Evolutionary conservation across 805 yeast species (phyloP).

Genomic region (Pachysolen tannophilus): DNA sequence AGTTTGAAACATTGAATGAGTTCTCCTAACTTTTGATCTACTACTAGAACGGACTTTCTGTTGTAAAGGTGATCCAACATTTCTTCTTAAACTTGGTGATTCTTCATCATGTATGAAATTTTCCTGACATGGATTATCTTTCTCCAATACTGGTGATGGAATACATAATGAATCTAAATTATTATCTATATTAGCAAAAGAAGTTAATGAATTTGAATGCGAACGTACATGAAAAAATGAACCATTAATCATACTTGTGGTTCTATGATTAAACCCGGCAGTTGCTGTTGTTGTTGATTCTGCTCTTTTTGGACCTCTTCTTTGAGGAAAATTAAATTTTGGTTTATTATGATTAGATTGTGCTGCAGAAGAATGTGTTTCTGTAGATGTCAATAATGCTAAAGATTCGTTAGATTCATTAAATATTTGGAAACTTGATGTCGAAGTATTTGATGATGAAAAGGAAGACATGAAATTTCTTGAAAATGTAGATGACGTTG

Average conservation of each 20-base stretch:
- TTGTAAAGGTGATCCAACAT: constrained; percentile 31
- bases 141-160: background rate
- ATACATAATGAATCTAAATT: constrained; percentile 7
- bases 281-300: too few species aligned
- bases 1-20: constrained; percentile 60
- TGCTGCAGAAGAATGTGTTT: too few species aligned
- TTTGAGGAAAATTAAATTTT: too few species aligned
- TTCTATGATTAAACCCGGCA: too few species aligned
- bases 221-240: background rate
- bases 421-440: too few species aligned
- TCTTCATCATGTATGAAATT: constrained; percentile 4
- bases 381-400: too few species aligned
- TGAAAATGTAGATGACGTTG: too few species aligned
- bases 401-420: too few species aligned
- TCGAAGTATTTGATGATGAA: too few species aligned
- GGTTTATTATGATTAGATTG: too few species aligned
- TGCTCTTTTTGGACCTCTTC: too few species aligned
- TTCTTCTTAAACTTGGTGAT: constrained; percentile 17
- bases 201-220: constrained; percentile 11
- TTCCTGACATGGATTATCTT: background rate
- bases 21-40: constrained; percentile 42
- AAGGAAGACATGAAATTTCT: too few species aligned
- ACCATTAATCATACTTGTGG: constrained; percentile 6
- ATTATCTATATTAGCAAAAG: constrained; percentile 11
- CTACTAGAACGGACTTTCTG: constrained; percentile 15